Conservation (phyloP, 2,329 filamentous ascomycete genomes). For the Coniochaeta sp. region DNA sequence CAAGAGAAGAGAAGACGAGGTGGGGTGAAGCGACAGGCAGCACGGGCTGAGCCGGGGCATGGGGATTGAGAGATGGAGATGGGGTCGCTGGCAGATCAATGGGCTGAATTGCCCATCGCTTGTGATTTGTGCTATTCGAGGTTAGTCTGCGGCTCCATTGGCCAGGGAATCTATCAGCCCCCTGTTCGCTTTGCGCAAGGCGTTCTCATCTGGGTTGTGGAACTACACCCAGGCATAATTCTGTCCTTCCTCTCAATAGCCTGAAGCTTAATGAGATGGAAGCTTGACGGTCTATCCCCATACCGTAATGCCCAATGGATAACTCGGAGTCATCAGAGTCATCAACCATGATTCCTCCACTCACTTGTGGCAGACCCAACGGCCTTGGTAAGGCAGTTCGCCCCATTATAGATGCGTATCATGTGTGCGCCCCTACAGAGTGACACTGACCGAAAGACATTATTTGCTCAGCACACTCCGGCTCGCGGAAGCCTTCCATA, state of each 20-base stretch:
- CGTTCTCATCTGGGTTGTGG: neutral
- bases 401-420: neutral
- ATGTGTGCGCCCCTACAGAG: neutral
- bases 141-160: neutral
- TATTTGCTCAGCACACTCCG: no score
- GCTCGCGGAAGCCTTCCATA: neutral
- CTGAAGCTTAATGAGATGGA: neutral
- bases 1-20: neutral
- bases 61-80: neutral
- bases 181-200: neutral
- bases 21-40: neutral
- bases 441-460: neutral
- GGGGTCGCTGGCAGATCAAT: neutral
- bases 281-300: no score
- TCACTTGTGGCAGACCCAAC: neutral
- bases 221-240: neutral
- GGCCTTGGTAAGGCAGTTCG: neutral
- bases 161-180: neutral
- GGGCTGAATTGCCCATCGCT: neutral
- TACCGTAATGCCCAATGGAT: no score
- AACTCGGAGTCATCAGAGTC: neutral
- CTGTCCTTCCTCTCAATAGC: neutral
- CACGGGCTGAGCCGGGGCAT: neutral
- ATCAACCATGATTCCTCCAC: neutral
- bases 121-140: neutral